Conservation (phyloP, 1,284 basidiomycete species). For the Athelia sp. region DNA sequence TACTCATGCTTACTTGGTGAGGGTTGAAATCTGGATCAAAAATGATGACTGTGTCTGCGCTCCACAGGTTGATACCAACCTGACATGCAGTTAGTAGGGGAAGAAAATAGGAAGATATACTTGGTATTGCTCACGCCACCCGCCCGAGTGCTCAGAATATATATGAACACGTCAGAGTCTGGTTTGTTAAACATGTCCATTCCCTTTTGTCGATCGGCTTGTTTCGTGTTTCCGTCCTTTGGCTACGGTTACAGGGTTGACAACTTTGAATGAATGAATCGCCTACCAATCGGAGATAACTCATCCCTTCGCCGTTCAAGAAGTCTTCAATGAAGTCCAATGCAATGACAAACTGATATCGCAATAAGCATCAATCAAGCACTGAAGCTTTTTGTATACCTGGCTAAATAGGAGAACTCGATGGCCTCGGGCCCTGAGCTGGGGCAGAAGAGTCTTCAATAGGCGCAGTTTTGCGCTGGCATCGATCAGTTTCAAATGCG, state of each 20-base stretch:
- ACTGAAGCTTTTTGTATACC: conserved; percentile 27
- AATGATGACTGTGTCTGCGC: conserved; percentile 89
- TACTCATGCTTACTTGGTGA: conserved; percentile 59
- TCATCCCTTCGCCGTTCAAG: conserved; percentile 82
- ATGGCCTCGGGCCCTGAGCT: conserved; percentile 87
- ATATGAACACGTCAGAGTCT: conserved; percentile 85
- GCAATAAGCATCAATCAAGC: neutral
- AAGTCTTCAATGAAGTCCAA: conserved; percentile 94
- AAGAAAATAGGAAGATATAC: conserved; percentile 1
- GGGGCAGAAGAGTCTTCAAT: conserved; percentile 78
- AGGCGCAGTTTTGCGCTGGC: conserved; percentile 87
- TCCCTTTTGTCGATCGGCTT: conserved; percentile 82
- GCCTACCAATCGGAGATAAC: conserved; percentile 83
- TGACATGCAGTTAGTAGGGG: conserved; percentile 26
- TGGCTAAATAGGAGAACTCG: conserved; percentile 97
- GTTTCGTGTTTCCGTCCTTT: conserved; percentile 89
- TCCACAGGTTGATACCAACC: conserved; percentile 90
- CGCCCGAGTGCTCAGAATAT: conserved; percentile 90
- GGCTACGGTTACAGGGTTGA: conserved; percentile 4
- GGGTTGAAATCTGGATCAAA: conserved; percentile 95
- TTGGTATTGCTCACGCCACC: conserved; percentile 52
- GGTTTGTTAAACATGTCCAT: conserved; percentile 94
- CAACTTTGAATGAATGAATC: neutral
- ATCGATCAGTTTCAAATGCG: conserved; percentile 78
- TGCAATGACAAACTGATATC: conserved; percentile 84